phyloP scores from a whole-genome alignment of 306 rosid genomes.

The Morella rubra region DNA sequence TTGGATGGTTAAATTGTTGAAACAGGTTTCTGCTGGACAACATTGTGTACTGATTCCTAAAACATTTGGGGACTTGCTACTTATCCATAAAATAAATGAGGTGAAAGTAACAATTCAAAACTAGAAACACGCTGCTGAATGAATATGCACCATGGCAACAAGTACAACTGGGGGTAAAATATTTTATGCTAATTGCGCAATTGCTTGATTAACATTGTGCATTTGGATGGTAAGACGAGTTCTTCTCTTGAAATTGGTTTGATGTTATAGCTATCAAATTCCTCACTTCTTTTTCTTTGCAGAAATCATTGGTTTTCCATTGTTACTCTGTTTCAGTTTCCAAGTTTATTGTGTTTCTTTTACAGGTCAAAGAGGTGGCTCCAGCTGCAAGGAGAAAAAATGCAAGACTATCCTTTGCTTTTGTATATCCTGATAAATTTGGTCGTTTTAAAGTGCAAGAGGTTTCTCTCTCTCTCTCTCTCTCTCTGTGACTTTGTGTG shows the following conservation, averaged over 20 bases:
- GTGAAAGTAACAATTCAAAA: background rate
- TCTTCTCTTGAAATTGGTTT: background rate
- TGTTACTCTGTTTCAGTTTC: background rate
- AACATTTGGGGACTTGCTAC: background rate
- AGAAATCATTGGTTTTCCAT: background rate
- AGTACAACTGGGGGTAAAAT: background rate
- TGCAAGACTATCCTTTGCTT: conserved; percentile 87
- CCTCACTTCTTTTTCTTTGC: background rate
- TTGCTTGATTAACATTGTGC: background rate
- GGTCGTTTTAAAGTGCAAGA: conserved; percentile 79
- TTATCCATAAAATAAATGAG: background rate
- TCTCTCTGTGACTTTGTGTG: background rate
- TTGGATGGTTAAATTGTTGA: background rate
- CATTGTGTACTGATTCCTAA: background rate
- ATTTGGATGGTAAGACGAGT: conserved; percentile 2
- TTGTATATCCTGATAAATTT: conserved; percentile 88
- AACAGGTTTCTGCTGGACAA: background rate
- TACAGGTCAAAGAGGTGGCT: conserved; percentile 92
- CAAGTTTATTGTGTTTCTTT: conserved; percentile 26
- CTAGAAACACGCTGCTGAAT: background rate
- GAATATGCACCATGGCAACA: background rate
- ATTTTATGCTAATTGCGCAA: background rate
- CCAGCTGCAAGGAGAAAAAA: conserved; percentile 89
- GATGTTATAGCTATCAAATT: background rate
- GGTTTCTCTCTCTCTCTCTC: conserved; percentile 40